Conservation (phyloP, 164 flowering plant species). For the Akebia trifoliata region DNA sequence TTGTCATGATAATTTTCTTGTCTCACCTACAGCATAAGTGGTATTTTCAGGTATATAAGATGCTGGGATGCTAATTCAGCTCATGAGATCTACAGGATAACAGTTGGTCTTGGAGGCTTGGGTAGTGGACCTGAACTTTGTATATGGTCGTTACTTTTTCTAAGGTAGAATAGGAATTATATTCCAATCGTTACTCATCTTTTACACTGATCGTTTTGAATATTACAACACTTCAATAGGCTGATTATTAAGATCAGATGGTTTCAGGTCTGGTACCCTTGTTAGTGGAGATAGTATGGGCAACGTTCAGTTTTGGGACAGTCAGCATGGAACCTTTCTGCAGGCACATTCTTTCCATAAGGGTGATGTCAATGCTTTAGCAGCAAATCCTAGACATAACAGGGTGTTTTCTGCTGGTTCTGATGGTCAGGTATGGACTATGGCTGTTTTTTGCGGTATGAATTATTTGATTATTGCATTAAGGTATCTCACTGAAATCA, state of each 20-base stretch:
- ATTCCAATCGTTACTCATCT: not conserved
- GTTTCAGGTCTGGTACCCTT: conserved; percentile 71
- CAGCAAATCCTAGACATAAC: conserved; percentile 70
- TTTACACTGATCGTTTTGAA: not conserved
- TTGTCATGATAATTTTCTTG: not conserved
- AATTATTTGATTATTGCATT: not conserved
- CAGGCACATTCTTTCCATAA: conserved; percentile 77
- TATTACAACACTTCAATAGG: not conserved
- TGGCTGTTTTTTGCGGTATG: not conserved
- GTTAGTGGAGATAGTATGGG: conserved; percentile 96
- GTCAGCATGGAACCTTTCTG: conserved; percentile 73
- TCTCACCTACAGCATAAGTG: not conserved
- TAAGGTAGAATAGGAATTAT: conserved; percentile 44
- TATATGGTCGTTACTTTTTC: conserved; percentile 79
- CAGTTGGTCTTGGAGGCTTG: conserved; percentile 74
- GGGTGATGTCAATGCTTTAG: conserved; percentile 90
- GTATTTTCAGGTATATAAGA: conserved; percentile 61
- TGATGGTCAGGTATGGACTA: conserved; percentile 80
- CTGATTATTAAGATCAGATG: conserved; percentile 9
- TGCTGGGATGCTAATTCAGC: conserved; percentile 73
- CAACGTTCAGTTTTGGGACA: conserved; percentile 89
- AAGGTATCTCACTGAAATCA: too few species aligned
- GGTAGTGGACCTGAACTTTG: conserved; percentile 69
- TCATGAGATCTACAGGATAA: conserved; percentile 79
- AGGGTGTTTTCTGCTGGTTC: conserved; percentile 93